Evolutionary conservation across 2,329 filamentous ascomycete species (phyloP).

Genomic region (Pestalotiopsis fici): DNA sequence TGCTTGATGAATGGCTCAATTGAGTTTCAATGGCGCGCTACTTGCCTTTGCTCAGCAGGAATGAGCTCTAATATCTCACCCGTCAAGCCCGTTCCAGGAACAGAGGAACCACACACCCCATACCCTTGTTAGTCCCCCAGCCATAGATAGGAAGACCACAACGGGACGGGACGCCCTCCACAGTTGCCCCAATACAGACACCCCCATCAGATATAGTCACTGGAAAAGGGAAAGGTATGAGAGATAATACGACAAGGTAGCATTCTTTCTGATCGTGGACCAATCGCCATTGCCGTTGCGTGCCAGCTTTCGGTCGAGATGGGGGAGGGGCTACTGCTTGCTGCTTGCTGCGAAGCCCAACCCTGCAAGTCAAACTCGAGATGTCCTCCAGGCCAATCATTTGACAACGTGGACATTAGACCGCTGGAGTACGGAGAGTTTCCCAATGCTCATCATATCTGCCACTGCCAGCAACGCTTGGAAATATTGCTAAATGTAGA

Average conservation of each 20-base stretch:
- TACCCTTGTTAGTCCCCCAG: background rate
- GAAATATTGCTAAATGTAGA: background rate
- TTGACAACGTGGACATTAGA: slow-evolving; percentile 4
- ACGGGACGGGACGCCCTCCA: background rate
- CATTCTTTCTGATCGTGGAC: background rate
- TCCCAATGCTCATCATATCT: background rate
- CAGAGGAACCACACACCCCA: background rate
- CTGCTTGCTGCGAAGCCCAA: background rate
- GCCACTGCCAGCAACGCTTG: background rate
- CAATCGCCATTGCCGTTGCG: background rate
- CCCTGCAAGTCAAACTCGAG: background rate
- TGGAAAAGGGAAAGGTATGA: background rate
- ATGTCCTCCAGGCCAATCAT: slow-evolving; percentile 5
- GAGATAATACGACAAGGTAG: background rate
- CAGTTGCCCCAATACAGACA: background rate
- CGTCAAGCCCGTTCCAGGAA: background rate
- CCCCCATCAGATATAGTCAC: background rate
- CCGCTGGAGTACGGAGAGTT: background rate
- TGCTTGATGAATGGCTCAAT: background rate
- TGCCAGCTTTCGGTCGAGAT: background rate
- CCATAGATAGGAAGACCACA: background rate
- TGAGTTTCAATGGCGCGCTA: background rate
- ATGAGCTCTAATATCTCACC: background rate
- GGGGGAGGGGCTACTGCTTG: background rate
- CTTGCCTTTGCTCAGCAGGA: background rate